Percentiles rank a stretch among this genome's conserved stretches.
phyloP scores from a whole-genome alignment of 2,329 filamentous ascomycete species.

The Paecilomyces sp. region DNA sequence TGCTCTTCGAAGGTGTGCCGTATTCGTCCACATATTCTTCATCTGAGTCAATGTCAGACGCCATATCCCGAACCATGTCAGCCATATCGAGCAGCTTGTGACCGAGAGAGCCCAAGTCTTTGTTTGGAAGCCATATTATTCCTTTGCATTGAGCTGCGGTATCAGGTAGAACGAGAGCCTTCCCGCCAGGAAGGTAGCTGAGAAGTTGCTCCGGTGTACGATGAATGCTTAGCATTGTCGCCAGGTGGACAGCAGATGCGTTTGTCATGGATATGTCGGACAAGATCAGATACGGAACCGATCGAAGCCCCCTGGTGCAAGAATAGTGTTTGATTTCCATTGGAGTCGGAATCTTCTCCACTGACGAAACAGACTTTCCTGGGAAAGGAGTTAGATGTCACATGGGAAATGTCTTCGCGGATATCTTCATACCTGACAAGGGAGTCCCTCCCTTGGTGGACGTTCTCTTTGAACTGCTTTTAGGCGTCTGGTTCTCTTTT shows the following conservation, averaged over 20 bases:
- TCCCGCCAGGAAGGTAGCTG: conserved; percentile 20
- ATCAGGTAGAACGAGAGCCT: conserved; percentile 14
- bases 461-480: neutral
- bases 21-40: neutral
- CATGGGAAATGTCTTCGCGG: neutral
- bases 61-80: conserved; percentile 7
- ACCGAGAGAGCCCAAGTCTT: conserved; percentile 11
- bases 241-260: conserved; percentile 19
- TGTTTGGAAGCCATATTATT: conserved; percentile 22
- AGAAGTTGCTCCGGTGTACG: conserved; percentile 20
- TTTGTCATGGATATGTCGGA: conserved; percentile 16
- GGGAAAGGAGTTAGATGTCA: neutral
- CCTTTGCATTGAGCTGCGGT: conserved; percentile 11
- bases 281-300: conserved; percentile 27
- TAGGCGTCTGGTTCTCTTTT: conserved; percentile 10
- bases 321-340: conserved; percentile 18
- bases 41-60: conserved; percentile 7
- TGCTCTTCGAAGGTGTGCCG: neutral
- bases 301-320: conserved; percentile 26
- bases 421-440: conserved; percentile 3
- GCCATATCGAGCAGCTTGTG: conserved; percentile 15
- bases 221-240: conserved; percentile 22
- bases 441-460: neutral
- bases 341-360: conserved; percentile 3
- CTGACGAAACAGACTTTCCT: neutral